A percentile compares a stretch with the other conserved stretches of the same genome.
Conservation (phyloP, 345 rosid species). For the Syzygium oleosum region DNA sequence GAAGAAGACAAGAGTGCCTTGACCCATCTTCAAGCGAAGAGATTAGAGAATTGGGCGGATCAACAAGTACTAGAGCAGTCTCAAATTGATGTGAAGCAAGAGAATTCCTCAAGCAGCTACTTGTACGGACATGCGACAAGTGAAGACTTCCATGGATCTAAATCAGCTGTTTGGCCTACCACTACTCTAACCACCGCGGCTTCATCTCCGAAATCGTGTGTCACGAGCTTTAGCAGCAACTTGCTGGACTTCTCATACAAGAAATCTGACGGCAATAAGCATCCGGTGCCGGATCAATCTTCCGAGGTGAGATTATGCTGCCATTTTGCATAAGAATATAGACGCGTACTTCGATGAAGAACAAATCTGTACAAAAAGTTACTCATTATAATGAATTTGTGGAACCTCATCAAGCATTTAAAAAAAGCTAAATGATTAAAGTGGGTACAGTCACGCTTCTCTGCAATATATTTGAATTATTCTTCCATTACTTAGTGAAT, state of each 20-base stretch:
- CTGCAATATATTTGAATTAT: neutral
- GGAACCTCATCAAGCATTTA: neutral
- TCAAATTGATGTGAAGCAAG: slow-evolving; percentile 50
- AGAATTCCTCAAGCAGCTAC: slow-evolving; percentile 36
- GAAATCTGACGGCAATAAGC: slow-evolving; percentile 40
- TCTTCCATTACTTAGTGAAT: neutral
- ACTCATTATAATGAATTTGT: neutral
- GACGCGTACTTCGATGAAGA: neutral
- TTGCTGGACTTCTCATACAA: slow-evolving; percentile 65
- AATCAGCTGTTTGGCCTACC: slow-evolving; percentile 36
- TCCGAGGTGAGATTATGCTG: slow-evolving; percentile 41
- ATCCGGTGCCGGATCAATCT: slow-evolving; percentile 59
- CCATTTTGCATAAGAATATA: neutral
- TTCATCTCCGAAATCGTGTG: slow-evolving; percentile 64
- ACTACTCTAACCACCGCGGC: slow-evolving; percentile 20
- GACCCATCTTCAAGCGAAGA: slow-evolving; percentile 27
- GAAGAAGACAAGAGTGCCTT: slow-evolving; percentile 41
- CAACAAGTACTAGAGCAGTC: slow-evolving; percentile 48
- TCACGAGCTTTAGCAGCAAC: slow-evolving; percentile 50
- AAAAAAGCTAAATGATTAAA: neutral
- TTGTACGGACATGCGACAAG: slow-evolving; percentile 28
- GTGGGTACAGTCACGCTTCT: neutral
- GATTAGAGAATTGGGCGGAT: slow-evolving; percentile 54
- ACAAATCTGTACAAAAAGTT: neutral
- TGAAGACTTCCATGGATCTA: slow-evolving; percentile 18